Percentiles rank a stretch among this genome's conserved stretches.
Evolutionary conservation across 345 rosid genomes (phyloP).

Genomic region (Hibiscus trionum): DNA sequence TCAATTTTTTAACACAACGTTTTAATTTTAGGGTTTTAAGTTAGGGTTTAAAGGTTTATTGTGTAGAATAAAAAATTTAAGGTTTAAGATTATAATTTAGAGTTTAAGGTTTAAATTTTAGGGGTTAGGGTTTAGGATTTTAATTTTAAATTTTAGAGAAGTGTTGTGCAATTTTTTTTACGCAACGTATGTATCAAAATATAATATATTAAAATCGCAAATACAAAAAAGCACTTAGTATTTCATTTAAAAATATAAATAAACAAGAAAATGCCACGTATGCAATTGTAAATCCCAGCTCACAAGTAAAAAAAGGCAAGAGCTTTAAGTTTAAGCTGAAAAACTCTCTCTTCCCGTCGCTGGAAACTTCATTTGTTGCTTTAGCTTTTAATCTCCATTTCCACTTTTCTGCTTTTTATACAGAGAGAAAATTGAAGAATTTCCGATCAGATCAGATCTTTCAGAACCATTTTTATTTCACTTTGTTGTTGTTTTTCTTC

Average conservation of each 20-base stretch:
- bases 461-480: not conserved
- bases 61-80: too few relatives aligned
- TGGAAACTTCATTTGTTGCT: not conserved
- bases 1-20: too few relatives aligned
- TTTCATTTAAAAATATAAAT: not conserved
- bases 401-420: not conserved
- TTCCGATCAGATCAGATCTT: not conserved
- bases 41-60: too few relatives aligned
- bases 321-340: not conserved
- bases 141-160: too few relatives aligned
- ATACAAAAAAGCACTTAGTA: not conserved
- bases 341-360: not conserved
- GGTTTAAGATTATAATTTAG: too few relatives aligned
- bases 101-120: too few relatives aligned
- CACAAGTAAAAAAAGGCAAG: not conserved
- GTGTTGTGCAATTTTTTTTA: too few relatives aligned
- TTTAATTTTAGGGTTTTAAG: too few relatives aligned
- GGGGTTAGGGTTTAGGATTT: too few relatives aligned
- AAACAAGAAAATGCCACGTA: not conserved
- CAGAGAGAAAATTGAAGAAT: not conserved
- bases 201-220: not conserved
- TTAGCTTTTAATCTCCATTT: not conserved
- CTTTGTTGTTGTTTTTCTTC: not conserved
- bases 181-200: too few relatives aligned
- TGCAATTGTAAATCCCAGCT: not conserved